phyloP scores from a whole-genome alignment of 306 rosid genomes.

The Geum urbanum region DNA sequence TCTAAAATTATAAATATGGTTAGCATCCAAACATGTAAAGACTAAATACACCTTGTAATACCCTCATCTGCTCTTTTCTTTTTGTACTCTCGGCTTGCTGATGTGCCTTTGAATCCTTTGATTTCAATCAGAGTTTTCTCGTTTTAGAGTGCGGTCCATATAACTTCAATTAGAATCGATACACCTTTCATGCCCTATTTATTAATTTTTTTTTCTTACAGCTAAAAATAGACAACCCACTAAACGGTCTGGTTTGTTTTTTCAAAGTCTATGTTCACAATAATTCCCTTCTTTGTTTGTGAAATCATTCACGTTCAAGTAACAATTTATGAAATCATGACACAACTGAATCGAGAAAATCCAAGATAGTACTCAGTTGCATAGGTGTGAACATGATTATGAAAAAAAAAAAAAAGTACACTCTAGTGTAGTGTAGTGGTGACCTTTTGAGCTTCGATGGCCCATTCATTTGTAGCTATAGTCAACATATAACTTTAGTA shows the following conservation, averaged over 20 bases:
- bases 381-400: neutral
- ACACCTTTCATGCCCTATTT: no score
- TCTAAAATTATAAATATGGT: no score
- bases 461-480: neutral
- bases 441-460: neutral
- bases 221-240: neutral
- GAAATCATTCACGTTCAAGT: neutral
- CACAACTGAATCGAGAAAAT: neutral
- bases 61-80: no score
- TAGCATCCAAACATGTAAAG: no score
- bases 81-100: no score
- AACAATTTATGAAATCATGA: slow-evolving; percentile 1
- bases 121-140: no score
- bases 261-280: neutral
- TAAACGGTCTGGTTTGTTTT: neutral
- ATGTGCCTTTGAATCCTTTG: no score
- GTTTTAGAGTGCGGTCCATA: no score
- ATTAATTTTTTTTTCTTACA: neutral
- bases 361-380: neutral
- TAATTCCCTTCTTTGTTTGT: neutral
- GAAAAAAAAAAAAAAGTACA: neutral
- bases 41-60: no score
- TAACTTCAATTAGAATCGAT: no score
- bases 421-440: neutral
- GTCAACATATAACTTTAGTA: neutral